Percentiles rank a stretch among this genome's conserved stretches.
Conservation (phyloP, 257 asterid genomes). For the Solanum peruvianum region DNA sequence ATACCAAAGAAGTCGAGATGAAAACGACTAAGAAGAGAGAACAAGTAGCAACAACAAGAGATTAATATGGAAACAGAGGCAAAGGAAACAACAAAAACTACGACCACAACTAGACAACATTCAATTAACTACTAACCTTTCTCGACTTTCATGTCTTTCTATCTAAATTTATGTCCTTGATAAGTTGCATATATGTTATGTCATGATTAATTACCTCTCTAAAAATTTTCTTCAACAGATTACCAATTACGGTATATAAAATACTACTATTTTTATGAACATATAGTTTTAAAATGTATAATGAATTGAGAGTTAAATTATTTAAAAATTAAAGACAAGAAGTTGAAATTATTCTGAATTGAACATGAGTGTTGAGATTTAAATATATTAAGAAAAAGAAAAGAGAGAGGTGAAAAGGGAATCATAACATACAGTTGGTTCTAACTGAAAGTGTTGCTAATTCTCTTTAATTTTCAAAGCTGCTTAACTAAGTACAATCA, state of each 20-base stretch:
- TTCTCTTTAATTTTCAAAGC: background rate
- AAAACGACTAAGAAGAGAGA: background rate
- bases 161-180: background rate
- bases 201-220: rapidly evolving
- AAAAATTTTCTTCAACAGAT: rapidly evolving
- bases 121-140: background rate
- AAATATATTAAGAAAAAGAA: background rate
- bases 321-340: background rate
- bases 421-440: background rate
- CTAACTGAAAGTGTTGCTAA: background rate
- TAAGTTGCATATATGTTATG: too few species aligned
- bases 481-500: background rate
- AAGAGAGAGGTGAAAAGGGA: background rate
- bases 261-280: background rate
- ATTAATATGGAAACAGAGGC: background rate
- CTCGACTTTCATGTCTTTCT: background rate
- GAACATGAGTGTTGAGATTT: background rate
- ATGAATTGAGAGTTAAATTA: background rate
- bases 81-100: background rate
- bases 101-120: background rate
- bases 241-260: background rate
- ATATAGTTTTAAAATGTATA: background rate
- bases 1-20: background rate
- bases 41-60: background rate
- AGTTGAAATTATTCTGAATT: background rate